Base-by-base conservation (phyloP, 164 flowering plant genomes). In the Dillenia suffruticosa region DNA sequence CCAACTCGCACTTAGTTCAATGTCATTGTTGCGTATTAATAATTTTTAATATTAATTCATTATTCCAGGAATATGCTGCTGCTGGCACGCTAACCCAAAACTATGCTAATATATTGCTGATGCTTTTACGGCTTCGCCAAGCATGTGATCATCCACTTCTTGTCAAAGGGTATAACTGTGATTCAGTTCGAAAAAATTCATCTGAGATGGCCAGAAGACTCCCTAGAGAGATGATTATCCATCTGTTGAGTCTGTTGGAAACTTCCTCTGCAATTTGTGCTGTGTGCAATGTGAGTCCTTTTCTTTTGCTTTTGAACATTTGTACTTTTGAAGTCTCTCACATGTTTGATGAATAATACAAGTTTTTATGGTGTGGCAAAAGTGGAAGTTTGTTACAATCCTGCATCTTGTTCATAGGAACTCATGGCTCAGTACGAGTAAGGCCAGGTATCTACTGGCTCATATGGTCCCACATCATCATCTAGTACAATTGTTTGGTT, bases 41-140 rank as follows among this genome's bases (percentile, higher is more conserved):
- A 19, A 52, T 40, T 13, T 12, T 48, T 55, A 9, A 5, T 12
- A 51, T 56, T 17, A 50, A 22, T 32, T 56, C 52, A 51, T 7
- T 62, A 45, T 67, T 77, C 74, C 88, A 93, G 98, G 89, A 75
- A 43, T 93, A 84, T 77, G 97, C 98, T 63, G 95, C 83, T 75
- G 97, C 97, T 68, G 98, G 98, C 49, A 93, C 98, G 1, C 72
- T 93, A 63, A 88, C 76, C 47, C 96, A 90, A 68, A 93, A 93
- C 63, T 93, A 90, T 82, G 98, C 96, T 50, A 93, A 84, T 69
- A 93, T 93, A 70, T 76, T 93, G 19, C 67, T 93, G 77, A 74
- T 93, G 92, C 96, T 93, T 76, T 77, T 93, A 78, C 90, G 98
- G 4, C 96, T 93, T 61, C 96, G 98, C 12, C 98, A 93, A 57